phyloP scores from a whole-genome alignment of 352 stramenopile species.

The Globisporangium uncinulatum region DNA sequence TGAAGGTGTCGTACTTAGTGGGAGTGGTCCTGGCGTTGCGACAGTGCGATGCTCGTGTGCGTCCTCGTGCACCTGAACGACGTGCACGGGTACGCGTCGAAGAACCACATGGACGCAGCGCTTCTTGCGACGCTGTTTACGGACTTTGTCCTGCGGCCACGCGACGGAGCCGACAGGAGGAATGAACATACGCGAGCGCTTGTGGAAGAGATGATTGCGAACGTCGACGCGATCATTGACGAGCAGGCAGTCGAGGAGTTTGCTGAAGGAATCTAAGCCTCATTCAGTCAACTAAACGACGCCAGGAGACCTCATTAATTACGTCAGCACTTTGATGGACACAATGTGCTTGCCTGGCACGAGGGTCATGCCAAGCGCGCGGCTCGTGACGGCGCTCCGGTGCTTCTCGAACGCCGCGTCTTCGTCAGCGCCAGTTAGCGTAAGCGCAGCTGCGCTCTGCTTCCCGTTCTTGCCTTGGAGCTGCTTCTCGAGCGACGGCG shows the following conservation, averaged over 20 bases:
- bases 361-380: slow-evolving; percentile 64
- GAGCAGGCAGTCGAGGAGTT: slow-evolving; percentile 57
- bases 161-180: not conserved
- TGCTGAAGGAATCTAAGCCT: slow-evolving; percentile 10
- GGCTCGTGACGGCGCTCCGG: slow-evolving; percentile 25
- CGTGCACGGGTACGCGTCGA: slow-evolving; percentile 67
- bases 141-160: slow-evolving; percentile 48
- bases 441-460: not conserved
- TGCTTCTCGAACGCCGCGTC: slow-evolving; percentile 14
- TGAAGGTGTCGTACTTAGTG: too few relatives aligned
- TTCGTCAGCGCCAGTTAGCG: slow-evolving; percentile 1
- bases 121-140: slow-evolving; percentile 45
- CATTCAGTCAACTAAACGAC: too few relatives aligned
- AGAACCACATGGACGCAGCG: slow-evolving; percentile 67
- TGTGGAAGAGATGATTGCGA: slow-evolving; percentile 66
- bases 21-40: too few relatives aligned
- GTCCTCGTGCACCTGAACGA: slow-evolving; percentile 82
- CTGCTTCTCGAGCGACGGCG: not conserved
- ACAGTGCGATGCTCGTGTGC: slow-evolving; percentile 60
- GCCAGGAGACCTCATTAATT: too few relatives aligned
- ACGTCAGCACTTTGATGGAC: slow-evolving; percentile 54
- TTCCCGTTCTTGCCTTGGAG: not conserved
- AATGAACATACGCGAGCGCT: slow-evolving; percentile 11
- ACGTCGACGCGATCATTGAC: slow-evolving; percentile 72
- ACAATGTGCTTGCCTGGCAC: slow-evolving; percentile 74